Evolutionary conservation across 2,329 filamentous ascomycete genomes (phyloP).

Genomic region (Mollisia scopiformis): DNA sequence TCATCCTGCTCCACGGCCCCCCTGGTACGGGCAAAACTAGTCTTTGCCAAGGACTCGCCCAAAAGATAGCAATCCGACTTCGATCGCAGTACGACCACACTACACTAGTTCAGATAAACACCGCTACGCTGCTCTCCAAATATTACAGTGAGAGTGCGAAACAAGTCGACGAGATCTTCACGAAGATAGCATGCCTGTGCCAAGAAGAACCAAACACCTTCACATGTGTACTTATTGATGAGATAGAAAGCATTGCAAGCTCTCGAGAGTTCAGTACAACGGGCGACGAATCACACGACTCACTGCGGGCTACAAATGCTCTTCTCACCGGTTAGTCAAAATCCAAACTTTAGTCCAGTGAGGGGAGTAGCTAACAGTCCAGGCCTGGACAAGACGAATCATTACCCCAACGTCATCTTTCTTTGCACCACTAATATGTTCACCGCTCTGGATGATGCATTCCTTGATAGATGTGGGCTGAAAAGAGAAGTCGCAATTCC

Average conservation of each 20-base stretch:
- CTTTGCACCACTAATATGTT: slow-evolving; percentile 37
- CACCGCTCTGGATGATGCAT: slow-evolving; percentile 34
- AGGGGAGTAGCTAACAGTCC: neutral
- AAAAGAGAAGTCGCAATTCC: slow-evolving; percentile 28
- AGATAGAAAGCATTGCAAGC: slow-evolving; percentile 38
- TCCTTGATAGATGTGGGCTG: slow-evolving; percentile 33
- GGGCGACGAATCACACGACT: slow-evolving; percentile 34
- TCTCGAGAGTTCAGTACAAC: slow-evolving; percentile 27
- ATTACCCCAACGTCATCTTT: slow-evolving; percentile 31
- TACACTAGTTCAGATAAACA: slow-evolving; percentile 48
- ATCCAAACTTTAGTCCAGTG: too few species aligned
- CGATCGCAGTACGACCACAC: slow-evolving; percentile 39
- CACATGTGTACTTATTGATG: slow-evolving; percentile 38
- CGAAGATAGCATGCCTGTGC: slow-evolving; percentile 38
- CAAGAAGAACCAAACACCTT: slow-evolving; percentile 27
- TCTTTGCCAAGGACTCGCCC: slow-evolving; percentile 92
- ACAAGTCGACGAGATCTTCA: slow-evolving; percentile 46
- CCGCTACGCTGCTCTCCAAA: slow-evolving; percentile 47
- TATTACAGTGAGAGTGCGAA: slow-evolving; percentile 51
- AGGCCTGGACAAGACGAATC: slow-evolving; percentile 28
- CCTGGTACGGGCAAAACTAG: slow-evolving; percentile 92
- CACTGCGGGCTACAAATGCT: slow-evolving; percentile 37
- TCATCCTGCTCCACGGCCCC: slow-evolving; percentile 87
- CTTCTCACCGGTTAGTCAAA: slow-evolving; percentile 30
- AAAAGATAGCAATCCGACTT: slow-evolving; percentile 51